These are phyloP conservation scores for Murraya koenigii DNA, from an alignment of 345 rosid species.

Conservation along the genomic window DNA sequence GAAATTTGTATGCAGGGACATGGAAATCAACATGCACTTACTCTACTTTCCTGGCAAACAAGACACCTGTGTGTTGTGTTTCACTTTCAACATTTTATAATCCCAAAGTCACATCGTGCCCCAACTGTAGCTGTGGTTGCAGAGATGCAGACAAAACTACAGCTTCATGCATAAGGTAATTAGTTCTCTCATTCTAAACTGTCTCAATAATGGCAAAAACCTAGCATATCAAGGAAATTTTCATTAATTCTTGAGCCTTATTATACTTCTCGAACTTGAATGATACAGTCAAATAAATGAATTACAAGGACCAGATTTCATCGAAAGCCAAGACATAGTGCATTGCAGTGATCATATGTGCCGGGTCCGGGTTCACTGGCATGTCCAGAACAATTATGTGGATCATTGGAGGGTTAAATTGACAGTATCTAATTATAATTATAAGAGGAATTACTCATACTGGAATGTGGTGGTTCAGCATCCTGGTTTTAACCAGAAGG, in stretches of 20 bases:
- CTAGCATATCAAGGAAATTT: neutral
- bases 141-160: slow-evolving; percentile 34
- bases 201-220: neutral
- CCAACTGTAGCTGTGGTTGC: slow-evolving; percentile 63
- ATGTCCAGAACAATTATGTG: slow-evolving; percentile 46
- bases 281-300: slow-evolving; percentile 28
- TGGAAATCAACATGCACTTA: slow-evolving; percentile 65
- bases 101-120: slow-evolving; percentile 48
- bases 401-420: slow-evolving; percentile 53
- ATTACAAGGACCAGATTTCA: slow-evolving; percentile 7
- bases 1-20: slow-evolving; percentile 37
- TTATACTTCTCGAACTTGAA: neutral
- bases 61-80: slow-evolving; percentile 46
- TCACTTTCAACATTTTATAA: slow-evolving; percentile 61
- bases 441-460: slow-evolving; percentile 44
- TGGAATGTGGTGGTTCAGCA: slow-evolving; percentile 63
- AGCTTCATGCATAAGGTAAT: slow-evolving; percentile 45
- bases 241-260: neutral
- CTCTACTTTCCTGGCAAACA: slow-evolving; percentile 49
- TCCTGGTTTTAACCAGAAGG: slow-evolving; percentile 45
- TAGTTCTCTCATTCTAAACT: neutral
- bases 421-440: slow-evolving; percentile 49
- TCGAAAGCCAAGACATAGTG: slow-evolving; percentile 27
- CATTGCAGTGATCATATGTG: slow-evolving; percentile 61
- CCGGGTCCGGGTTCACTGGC: slow-evolving; percentile 58